Evolutionary conservation across 768 basidiomycete species (phyloP).

Genomic region (Dioszegia aurantiaca): DNA sequence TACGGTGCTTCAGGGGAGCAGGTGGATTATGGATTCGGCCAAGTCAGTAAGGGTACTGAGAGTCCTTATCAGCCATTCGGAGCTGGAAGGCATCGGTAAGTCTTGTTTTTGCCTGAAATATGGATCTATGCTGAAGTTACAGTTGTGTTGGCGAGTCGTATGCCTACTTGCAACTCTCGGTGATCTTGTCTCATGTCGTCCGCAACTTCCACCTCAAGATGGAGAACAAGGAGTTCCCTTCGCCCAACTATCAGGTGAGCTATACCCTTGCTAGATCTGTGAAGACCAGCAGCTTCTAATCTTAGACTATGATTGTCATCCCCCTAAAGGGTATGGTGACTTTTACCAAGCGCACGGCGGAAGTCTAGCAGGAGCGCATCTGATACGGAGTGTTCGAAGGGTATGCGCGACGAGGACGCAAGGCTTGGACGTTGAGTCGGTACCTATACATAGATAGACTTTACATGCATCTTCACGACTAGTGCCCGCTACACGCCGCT

Average conservation of each 20-base stretch:
- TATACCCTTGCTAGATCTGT: not conserved
- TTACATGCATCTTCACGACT: too few species aligned
- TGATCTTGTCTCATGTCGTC: constrained; percentile 73
- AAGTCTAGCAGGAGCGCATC: constrained; percentile 2
- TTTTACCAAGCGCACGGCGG: constrained; percentile 27
- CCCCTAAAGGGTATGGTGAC: constrained; percentile 55
- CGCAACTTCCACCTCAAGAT: constrained; percentile 72
- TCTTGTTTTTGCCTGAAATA: constrained; percentile 45
- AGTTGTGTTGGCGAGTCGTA: constrained; percentile 60
- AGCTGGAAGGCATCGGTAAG: constrained; percentile 91
- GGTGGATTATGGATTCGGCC: constrained; percentile 93
- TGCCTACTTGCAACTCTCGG: constrained; percentile 88
- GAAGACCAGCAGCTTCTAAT: constrained; percentile 7
- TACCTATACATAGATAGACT: too few species aligned
- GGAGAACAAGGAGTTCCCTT: constrained; percentile 64
- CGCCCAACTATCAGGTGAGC: constrained; percentile 85
- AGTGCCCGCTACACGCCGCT: too few species aligned
- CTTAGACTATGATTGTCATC: constrained; percentile 88
- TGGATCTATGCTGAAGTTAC: constrained; percentile 2
- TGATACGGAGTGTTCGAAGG: not conserved
- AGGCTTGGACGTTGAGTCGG: too few species aligned
- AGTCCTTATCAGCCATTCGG: constrained; percentile 97
- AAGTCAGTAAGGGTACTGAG: constrained; percentile 92
- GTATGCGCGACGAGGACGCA: not conserved
- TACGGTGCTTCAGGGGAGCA: constrained; percentile 66